These are phyloP conservation scores for thale cress (Arabidopsis thaliana) DNA, from an alignment of 345 rosid species.

Conservation along the genomic window TAIR10.1 NC_003074.8:1707001-1707500, in stretches of 20 bases:
- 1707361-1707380: slow-evolving; percentile 54
- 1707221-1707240: slow-evolving; percentile 62
- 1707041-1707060: slow-evolving; percentile 44
- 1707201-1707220: slow-evolving; percentile 46
- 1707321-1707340: slow-evolving; percentile 52
- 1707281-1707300: slow-evolving; percentile 50
- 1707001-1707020: slow-evolving; percentile 44
- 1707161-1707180: slow-evolving; percentile 48
- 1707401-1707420: slow-evolving; percentile 84
- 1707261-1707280: slow-evolving; percentile 44
- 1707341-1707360: slow-evolving; percentile 61
- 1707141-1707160: slow-evolving; percentile 47
- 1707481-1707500: slow-evolving; percentile 64
- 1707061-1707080: slow-evolving; percentile 60
- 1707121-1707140: slow-evolving; percentile 53
- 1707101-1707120: slow-evolving; percentile 50
- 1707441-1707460: slow-evolving; percentile 71
- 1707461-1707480: slow-evolving; percentile 64
- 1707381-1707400: slow-evolving; percentile 76
- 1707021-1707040: slow-evolving; percentile 41
- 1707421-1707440: slow-evolving; percentile 66
- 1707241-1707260: slow-evolving; percentile 54
- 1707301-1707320: slow-evolving; percentile 49
- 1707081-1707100: slow-evolving; percentile 56
- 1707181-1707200: slow-evolving; percentile 34